A percentile compares a stretch with the other conserved stretches of the same genome.
phyloP scores from a whole-genome alignment of 1,284 basidiomycete species.

The Tylopilus sp. region DNA sequence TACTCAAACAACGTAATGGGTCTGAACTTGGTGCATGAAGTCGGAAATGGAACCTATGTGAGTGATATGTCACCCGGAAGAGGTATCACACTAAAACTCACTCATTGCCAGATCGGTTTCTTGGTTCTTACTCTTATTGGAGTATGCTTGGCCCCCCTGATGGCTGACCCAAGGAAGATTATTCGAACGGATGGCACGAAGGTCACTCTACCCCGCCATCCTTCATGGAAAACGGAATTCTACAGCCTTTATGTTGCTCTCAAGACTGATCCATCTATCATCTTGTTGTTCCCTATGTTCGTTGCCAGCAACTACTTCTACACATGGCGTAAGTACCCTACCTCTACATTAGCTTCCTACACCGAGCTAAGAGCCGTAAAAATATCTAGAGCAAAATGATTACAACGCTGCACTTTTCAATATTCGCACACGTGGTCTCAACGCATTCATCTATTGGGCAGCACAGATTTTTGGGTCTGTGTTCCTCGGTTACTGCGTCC shows the following conservation, averaged over 20 bases:
- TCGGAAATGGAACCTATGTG: constrained; percentile 63
- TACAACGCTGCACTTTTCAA: constrained; percentile 54
- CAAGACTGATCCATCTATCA: constrained; percentile 54
- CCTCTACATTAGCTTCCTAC: background rate
- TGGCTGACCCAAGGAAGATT: constrained; percentile 69
- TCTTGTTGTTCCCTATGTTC: constrained; percentile 67
- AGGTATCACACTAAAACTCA: background rate
- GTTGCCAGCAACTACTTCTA: constrained; percentile 79
- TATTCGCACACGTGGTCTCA: constrained; percentile 44
- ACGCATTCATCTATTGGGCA: constrained; percentile 41
- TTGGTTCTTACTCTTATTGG: constrained; percentile 68
- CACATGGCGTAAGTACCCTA: constrained; percentile 31
- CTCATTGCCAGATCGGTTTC: constrained; percentile 61
- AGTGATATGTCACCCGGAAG: constrained; percentile 21
- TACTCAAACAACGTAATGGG: background rate
- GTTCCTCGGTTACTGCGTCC: constrained; percentile 35
- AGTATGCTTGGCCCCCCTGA: constrained; percentile 58
- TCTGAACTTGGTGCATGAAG: constrained; percentile 32
- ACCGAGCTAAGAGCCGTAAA: constrained; percentile 1
- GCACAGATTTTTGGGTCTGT: constrained; percentile 42
- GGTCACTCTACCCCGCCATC: constrained; percentile 56
- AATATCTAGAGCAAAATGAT: constrained; percentile 46
- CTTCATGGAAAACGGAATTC: constrained; percentile 67
- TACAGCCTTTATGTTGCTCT: constrained; percentile 53
- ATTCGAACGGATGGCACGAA: constrained; percentile 73